Conservation (phyloP, 2,329 filamentous ascomycete species). For the Xylariaceae sp. region DNA sequence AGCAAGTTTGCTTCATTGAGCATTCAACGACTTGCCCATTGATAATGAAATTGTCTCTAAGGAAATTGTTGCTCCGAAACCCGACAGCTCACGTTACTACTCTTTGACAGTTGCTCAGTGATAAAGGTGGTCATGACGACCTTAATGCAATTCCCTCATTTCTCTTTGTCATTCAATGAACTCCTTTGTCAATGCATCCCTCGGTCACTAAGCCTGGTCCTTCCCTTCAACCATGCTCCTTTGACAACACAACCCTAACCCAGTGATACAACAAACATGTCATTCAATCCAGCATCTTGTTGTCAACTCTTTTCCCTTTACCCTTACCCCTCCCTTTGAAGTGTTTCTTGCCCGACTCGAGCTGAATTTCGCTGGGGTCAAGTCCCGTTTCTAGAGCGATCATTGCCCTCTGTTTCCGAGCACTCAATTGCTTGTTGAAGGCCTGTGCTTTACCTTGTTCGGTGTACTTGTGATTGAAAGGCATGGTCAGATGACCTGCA, state of each 20-base stretch:
- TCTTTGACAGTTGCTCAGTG: neutral
- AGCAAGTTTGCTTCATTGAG: neutral
- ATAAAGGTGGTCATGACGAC: neutral
- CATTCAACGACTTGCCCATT: neutral
- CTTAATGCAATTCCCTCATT: neutral
- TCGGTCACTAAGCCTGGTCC: neutral
- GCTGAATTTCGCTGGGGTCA: conserved; percentile 72
- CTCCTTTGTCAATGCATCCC: neutral
- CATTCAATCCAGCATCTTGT: conserved; percentile 37
- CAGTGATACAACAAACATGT: neutral
- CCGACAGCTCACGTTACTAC: neutral
- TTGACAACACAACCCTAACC: neutral
- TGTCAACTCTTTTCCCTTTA: conserved; percentile 51
- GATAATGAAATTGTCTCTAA: neutral
- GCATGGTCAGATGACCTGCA: conserved; percentile 68
- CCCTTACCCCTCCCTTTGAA: conserved; percentile 75
- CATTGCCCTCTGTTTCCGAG: conserved; percentile 78
- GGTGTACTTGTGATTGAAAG: conserved; percentile 87
- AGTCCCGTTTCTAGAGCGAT: conserved; percentile 80
- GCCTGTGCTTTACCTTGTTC: conserved; percentile 63
- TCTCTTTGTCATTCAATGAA: neutral
- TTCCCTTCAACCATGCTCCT: neutral
- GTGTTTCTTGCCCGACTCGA: conserved; percentile 80
- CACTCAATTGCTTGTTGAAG: conserved; percentile 68
- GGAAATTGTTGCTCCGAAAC: neutral